Evolutionary conservation across 192 early-diverging fungal species (phyloP).

Genomic region (Entomortierella beljakovae): DNA sequence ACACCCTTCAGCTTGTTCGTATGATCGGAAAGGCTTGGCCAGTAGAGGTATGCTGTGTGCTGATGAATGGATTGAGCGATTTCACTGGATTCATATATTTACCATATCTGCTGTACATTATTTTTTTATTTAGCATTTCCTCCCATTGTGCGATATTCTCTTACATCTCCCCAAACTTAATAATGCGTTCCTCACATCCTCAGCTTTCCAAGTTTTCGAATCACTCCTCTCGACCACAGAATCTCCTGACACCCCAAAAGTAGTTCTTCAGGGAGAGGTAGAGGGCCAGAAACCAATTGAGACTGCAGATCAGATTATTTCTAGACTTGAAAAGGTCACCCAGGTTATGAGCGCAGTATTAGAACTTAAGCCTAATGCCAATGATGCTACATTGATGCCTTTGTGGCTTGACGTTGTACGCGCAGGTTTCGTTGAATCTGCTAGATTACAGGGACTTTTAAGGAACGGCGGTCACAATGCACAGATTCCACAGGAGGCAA

Average conservation of each 20-base stretch:
- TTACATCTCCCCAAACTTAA: slow-evolving; percentile 84
- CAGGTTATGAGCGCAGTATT: slow-evolving; percentile 65
- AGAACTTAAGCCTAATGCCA: slow-evolving; percentile 87
- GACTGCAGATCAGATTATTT: slow-evolving; percentile 49
- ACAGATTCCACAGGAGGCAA: slow-evolving; percentile 42
- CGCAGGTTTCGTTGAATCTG: slow-evolving; percentile 77
- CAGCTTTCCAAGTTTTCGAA: slow-evolving; percentile 81
- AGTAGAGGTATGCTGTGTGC: slow-evolving; percentile 24
- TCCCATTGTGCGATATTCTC: slow-evolving; percentile 75
- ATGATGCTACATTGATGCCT: slow-evolving; percentile 84
- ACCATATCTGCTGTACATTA: background rate
- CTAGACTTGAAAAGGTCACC: slow-evolving; percentile 64
- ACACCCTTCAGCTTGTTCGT: slow-evolving; percentile 49
- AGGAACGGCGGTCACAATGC: slow-evolving; percentile 23
- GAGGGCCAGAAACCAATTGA: slow-evolving; percentile 15
- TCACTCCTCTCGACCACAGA: slow-evolving; percentile 62
- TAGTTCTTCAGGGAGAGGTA: slow-evolving; percentile 35
- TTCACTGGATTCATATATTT: background rate
- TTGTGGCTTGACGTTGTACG: slow-evolving; percentile 87
- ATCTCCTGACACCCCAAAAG: slow-evolving; percentile 34
- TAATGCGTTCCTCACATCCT: slow-evolving; percentile 80
- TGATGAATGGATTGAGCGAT: background rate
- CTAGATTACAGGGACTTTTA: slow-evolving; percentile 54
- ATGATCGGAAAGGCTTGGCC: slow-evolving; percentile 56
- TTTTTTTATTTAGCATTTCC: slow-evolving; percentile 58